These are phyloP conservation scores for Vicia villosa DNA, from an alignment of 306 rosid species.

Conservation along the genomic window DNA sequence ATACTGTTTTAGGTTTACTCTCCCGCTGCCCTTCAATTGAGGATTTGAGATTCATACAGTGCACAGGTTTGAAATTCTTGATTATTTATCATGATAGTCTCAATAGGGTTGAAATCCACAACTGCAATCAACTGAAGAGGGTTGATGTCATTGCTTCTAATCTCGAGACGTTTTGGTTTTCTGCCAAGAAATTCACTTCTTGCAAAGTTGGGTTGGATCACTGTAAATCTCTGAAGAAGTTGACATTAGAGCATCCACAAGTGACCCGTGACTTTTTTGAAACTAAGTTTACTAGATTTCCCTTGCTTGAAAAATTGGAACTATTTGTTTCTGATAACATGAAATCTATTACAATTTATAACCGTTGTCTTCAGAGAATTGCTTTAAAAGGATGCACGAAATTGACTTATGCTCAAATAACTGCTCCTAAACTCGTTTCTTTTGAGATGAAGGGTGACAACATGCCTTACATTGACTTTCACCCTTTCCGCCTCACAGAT, in stretches of 20 bases:
- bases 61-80: constrained; percentile 46
- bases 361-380: constrained; percentile 36
- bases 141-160: constrained; percentile 46
- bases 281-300: constrained; percentile 32
- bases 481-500: constrained; percentile 28
- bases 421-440: constrained; percentile 43
- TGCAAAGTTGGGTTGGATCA: constrained; percentile 48
- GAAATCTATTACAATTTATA: constrained; percentile 26
- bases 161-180: constrained; percentile 65
- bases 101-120: constrained; percentile 45
- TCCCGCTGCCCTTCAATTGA: constrained; percentile 47
- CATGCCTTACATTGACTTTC: constrained; percentile 35
- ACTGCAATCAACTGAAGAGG: constrained; percentile 38
- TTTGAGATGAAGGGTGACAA: constrained; percentile 46
- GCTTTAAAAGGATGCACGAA: constrained; percentile 46
- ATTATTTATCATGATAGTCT: constrained; percentile 30
- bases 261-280: constrained; percentile 46
- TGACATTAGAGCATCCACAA: constrained; percentile 51
- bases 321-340: constrained; percentile 22
- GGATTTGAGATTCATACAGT: constrained; percentile 57
- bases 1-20: constrained; percentile 35
- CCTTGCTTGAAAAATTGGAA: constrained; percentile 48
- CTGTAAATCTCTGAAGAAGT: constrained; percentile 53
- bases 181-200: constrained; percentile 34
- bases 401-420: background rate